Evolutionary conservation across 140 eudicot genomes (phyloP), one percentile per base, ranked within the genome.

Genomic region (Erigeron philadelphicus): DNA sequence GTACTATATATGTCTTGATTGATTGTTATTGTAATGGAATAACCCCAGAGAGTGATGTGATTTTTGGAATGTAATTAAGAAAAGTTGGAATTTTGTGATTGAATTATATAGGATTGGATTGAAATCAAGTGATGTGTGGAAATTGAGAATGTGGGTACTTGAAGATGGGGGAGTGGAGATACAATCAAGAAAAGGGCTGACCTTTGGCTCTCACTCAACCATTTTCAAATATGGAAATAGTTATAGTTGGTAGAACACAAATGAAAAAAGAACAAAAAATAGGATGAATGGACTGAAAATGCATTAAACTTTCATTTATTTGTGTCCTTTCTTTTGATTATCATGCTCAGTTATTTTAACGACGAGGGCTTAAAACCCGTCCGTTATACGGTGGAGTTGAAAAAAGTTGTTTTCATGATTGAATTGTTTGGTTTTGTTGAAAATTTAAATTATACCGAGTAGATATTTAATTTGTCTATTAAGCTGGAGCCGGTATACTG

Each of bases 161-260:
- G 71, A 19, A 45, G 54, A 49, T 63, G 63, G 49, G 53, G 8
- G 64, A 49, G 64, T 16, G 55, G 76, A 64, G 57, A 54, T 56
- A 54, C 78, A 19, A 73, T 56, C 72, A 54, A 73, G 72, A 66
- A 58, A 57, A 64, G 60, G 11, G 65, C 43, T 52, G 53, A 40
- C 62, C 62, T 48, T 52, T 38, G 63, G 46, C 35, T 65, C n/a
- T n/a, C 54, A 18, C 19, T 4, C 49, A 0, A 63, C 61, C 69
- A 23, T 72, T 11, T 38, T 48, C 52, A 72, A 9, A 23, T 40
- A 31, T 31, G 53, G 13, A 62, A 50, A 11, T 21, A 43, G 6
- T 65, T 17, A 9, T 43, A 21, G 1, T 21, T 21, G 0, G 25
- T 21, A 21, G 25, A 21, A 21, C 1, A 21, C 25, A 21, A 21